These are phyloP conservation scores for Vitis riparia DNA, from an alignment of 164 flowering plant species.

Conservation along the genomic window DNA sequence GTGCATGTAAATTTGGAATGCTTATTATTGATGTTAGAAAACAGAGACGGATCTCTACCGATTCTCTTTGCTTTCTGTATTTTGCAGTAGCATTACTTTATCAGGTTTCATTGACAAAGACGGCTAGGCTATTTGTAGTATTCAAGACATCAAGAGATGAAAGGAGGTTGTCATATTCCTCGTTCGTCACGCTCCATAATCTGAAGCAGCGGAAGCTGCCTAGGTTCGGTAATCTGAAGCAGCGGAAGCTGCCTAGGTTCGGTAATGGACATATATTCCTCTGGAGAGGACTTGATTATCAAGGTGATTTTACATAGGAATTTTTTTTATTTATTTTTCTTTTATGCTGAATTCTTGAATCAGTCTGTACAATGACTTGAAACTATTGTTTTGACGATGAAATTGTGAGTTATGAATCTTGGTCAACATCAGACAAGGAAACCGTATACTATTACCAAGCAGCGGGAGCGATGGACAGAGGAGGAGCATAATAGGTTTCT, in stretches of 20 bases:
- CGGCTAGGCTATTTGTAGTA: constrained; percentile 15
- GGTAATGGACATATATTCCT: constrained; percentile 48
- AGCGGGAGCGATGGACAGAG: constrained; percentile 95
- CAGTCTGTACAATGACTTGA: not conserved
- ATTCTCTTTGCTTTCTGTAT: constrained; percentile 21
- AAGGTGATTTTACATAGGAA: constrained; percentile 40
- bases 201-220: constrained; percentile 36
- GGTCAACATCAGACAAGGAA: constrained; percentile 65
- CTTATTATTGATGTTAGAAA: constrained; percentile 10
- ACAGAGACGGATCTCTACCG: constrained; percentile 33
- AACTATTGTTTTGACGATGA: not conserved
- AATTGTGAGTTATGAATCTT: not conserved
- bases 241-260: constrained; percentile 25
- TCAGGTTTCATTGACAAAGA: constrained; percentile 12
- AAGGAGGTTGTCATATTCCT: constrained; percentile 22
- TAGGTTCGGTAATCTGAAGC: constrained; percentile 28
- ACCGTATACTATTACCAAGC: constrained; percentile 92
- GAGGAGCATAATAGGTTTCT: constrained; percentile 93
- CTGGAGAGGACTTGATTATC: constrained; percentile 57
- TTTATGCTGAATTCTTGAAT: not conserved
- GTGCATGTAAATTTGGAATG: constrained; percentile 17
- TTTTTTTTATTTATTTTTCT: not conserved
- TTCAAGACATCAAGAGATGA: constrained; percentile 19
- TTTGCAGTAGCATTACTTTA: constrained; percentile 31
- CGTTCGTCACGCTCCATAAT: constrained; percentile 27